Evolutionary conservation across 2,329 filamentous ascomycete genomes (phyloP).

Genomic region (Chaetomium sp.): DNA sequence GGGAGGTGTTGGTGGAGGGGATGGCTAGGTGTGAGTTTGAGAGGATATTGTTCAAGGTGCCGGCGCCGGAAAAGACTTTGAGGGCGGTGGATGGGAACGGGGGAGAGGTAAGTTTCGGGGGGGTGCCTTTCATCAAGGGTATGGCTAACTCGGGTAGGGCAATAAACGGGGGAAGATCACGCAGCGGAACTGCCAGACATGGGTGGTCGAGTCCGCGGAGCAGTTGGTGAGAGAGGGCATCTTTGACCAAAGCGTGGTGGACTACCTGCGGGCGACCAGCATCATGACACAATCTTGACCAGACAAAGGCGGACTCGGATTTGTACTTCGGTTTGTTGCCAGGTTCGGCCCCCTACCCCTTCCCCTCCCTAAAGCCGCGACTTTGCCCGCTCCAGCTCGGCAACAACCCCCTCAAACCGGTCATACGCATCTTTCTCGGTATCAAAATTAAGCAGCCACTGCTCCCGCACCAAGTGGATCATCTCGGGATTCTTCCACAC

Average conservation of each 20-base stretch:
- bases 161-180: conserved; percentile 16
- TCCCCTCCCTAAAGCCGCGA: conserved; percentile 2
- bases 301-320: not conserved
- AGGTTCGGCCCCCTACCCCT: not conserved
- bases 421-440: conserved; percentile 39
- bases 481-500: conserved; percentile 38
- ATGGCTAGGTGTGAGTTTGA: conserved; percentile 23
- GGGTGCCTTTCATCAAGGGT: not conserved
- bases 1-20: conserved; percentile 9
- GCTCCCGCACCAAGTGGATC: conserved; percentile 37
- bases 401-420: conserved; percentile 32
- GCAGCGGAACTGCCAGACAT: conserved; percentile 29
- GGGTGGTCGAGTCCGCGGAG: conserved; percentile 23
- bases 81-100: conserved; percentile 4
- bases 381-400: conserved; percentile 24
- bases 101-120: not conserved
- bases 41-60: conserved; percentile 15
- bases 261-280: conserved; percentile 19
- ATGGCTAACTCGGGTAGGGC: not conserved
- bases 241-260: conserved; percentile 18
- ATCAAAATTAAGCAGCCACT: conserved; percentile 40
- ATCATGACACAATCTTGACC: not conserved
- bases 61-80: conserved; percentile 26
- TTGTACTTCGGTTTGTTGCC: not conserved
- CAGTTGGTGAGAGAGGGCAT: conserved; percentile 20